These are phyloP conservation scores for Claviceps purpurea DNA, from an alignment of 2,329 filamentous ascomycete species.

Conservation along the genomic window DNA sequence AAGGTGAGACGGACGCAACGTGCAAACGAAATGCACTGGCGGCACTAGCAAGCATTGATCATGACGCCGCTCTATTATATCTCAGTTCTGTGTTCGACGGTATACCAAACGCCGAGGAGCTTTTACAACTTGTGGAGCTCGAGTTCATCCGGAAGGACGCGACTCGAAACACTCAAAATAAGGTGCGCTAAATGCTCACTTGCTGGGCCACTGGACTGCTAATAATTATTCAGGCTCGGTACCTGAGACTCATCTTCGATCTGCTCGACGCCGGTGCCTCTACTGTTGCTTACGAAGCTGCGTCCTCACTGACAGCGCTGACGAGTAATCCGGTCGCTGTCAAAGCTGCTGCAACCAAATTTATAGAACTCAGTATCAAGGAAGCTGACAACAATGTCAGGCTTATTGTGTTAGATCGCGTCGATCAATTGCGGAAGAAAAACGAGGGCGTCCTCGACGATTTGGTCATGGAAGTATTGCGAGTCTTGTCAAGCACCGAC, in stretches of 20 bases:
- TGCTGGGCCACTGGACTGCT: conserved; percentile 14
- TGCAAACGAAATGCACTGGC: conserved; percentile 98
- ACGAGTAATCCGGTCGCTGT: conserved; percentile 96
- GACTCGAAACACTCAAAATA: conserved; percentile 87
- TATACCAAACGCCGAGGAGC: conserved; percentile 85
- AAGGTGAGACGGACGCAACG: conserved; percentile 80
- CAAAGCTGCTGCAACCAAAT: conserved; percentile 89
- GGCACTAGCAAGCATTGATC: conserved; percentile 78
- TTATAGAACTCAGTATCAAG: conserved; percentile 94
- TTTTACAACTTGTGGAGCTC: conserved; percentile 83
- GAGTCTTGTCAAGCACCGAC: conserved; percentile 88
- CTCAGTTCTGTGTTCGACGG: conserved; percentile 82
- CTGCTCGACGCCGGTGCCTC: conserved; percentile 84
- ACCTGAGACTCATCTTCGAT: conserved; percentile 90
- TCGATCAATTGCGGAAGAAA: conserved; percentile 73
- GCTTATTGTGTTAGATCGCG: conserved; percentile 89
- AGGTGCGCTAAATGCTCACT: conserved; percentile 38
- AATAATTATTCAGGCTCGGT: conserved; percentile 50
- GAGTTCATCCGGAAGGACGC: conserved; percentile 98
- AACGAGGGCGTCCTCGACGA: conserved; percentile 90
- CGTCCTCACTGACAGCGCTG: conserved; percentile 82
- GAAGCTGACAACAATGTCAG: conserved; percentile 99
- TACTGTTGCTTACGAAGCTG: conserved; percentile 94
- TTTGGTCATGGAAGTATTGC: conserved; percentile 89
- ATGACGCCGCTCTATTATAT: conserved; percentile 83